Evolutionary conservation across 2,329 filamentous ascomycete genomes (phyloP), one percentile per base, ranked within the genome.

Genomic region (Coniochaeta hoffmannii): DNA sequence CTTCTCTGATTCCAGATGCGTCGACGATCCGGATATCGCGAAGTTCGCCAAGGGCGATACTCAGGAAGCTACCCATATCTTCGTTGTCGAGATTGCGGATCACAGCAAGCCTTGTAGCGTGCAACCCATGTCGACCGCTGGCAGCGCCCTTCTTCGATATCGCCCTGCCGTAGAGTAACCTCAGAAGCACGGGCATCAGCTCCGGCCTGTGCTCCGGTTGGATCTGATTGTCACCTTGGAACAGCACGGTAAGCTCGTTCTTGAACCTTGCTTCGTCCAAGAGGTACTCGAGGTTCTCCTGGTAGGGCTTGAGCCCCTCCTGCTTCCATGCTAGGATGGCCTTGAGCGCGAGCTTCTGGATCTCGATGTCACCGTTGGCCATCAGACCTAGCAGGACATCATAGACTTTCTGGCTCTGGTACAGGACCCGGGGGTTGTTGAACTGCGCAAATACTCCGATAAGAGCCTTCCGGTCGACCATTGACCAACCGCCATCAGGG

Each of bases 211-310:
- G 90, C 53, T 87, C 82, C 7, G 85, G 75, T 61, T 86, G 85
- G 60, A 97, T 87, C 55, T 86, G 72, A 56, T 85, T 85, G 17
- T 89, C 86, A 15, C 87, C 82, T 65, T 90, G 87, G 54, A 99
- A 80, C 60, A 99, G 88, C 4, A 94, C 84, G 0, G 90, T 87
- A n/a, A 99, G 79, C 67, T 97, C 93, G 65, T 97, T 94, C 65
- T 91, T 90, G 72, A 97, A 96, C 51, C 89, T 83, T 24, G 89
- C 86, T 59, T 97, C 94, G 61, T 99, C 94, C 9, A 97, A 80
- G 1, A 99, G 77, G 63, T 90, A 92, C 59, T 90, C 80, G 24
- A 99, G 72, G 62, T 92, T 90, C 62, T 97, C 91, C 63, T 91
- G 84, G 65, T 97, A 96, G 0, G 85, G 79, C 57, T 80, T 80